These are phyloP conservation scores for Penstemon davidsonii DNA, from an alignment of 257 asterid genomes.

Conservation along the genomic window DNA sequence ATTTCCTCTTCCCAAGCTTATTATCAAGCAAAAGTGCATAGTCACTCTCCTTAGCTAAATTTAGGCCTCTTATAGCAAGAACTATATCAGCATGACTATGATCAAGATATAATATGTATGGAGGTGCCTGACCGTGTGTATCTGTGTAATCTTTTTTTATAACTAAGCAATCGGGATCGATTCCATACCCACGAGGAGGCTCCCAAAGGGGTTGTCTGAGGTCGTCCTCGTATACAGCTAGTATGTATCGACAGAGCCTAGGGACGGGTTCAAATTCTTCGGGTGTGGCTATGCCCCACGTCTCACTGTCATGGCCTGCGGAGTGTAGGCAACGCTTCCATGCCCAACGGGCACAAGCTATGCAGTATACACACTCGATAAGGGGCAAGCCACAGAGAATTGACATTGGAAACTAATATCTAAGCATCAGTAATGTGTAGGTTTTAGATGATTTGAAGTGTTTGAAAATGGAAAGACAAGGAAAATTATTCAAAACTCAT, in stretches of 20 bases:
- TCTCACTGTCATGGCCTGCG: conserved; percentile 75
- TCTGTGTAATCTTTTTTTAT: conserved; percentile 55
- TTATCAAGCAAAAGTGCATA: conserved; percentile 76
- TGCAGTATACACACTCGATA: conserved; percentile 74
- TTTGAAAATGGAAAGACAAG: background rate
- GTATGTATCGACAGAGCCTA: conserved; percentile 72
- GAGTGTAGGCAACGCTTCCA: conserved; percentile 82
- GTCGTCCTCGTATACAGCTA: conserved; percentile 72
- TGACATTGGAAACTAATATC: conserved; percentile 50
- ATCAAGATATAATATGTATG: conserved; percentile 74
- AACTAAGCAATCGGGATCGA: conserved; percentile 53
- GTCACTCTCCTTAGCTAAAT: conserved; percentile 80
- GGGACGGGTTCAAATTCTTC: conserved; percentile 84
- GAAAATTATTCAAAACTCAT: conserved; percentile 1
- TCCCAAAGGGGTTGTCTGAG: conserved; percentile 57
- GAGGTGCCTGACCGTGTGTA: conserved; percentile 59
- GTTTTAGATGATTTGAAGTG: background rate
- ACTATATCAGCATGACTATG: conserved; percentile 74
- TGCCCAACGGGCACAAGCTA: conserved; percentile 78
- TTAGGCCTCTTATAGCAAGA: conserved; percentile 85
- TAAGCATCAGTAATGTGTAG: conserved; percentile 12
- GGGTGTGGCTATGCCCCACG: conserved; percentile 61
- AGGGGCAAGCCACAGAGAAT: conserved; percentile 76
- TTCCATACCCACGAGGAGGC: conserved; percentile 75
- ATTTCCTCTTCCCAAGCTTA: conserved; percentile 66